These are phyloP conservation scores for Boletus tomentosulus DNA, from an alignment of 768 basidiomycete genomes.

Conservation along the genomic window DNA sequence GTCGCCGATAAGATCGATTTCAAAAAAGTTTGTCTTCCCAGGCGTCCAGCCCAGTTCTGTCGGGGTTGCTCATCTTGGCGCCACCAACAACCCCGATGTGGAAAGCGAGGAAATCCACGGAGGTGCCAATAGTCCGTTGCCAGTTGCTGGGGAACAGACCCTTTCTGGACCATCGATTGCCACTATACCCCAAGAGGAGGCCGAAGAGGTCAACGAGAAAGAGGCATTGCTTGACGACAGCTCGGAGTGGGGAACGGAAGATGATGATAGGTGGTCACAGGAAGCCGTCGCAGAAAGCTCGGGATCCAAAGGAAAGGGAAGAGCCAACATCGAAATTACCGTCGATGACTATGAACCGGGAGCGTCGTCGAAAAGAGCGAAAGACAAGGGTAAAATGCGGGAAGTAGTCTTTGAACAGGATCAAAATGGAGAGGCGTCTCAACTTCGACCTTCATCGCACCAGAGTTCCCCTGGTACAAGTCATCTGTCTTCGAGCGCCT, in stretches of 20 bases:
- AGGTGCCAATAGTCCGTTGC: neutral
- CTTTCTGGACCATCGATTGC: conserved; percentile 2
- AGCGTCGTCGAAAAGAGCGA: conserved; percentile 8
- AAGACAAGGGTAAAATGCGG: conserved; percentile 22
- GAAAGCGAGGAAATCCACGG: neutral
- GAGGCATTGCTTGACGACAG: conserved; percentile 1
- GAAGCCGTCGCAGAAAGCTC: conserved; percentile 17
- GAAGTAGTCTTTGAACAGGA: conserved; percentile 12
- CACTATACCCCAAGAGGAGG: neutral
- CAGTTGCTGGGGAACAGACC: neutral
- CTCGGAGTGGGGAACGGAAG: conserved; percentile 14
- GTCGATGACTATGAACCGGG: conserved; percentile 9
- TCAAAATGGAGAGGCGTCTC: conserved; percentile 6
- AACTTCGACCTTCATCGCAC: conserved; percentile 8
- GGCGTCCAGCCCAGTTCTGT: conserved; percentile 4
- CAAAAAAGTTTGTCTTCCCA: conserved; percentile 53
- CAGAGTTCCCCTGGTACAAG: conserved; percentile 4
- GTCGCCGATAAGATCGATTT: conserved; percentile 42
- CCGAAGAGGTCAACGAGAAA: neutral
- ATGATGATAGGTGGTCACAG: conserved; percentile 21
- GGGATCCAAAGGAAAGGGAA: conserved; percentile 24
- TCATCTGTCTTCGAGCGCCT: conserved; percentile 7
- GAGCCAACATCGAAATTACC: conserved; percentile 16
- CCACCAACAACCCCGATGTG: neutral
- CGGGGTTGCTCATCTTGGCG: neutral